Evolutionary conservation across 1,284 basidiomycete genomes (phyloP), one percentile per base, ranked within the genome.

Genomic region (Trichosporon ovoides): DNA sequence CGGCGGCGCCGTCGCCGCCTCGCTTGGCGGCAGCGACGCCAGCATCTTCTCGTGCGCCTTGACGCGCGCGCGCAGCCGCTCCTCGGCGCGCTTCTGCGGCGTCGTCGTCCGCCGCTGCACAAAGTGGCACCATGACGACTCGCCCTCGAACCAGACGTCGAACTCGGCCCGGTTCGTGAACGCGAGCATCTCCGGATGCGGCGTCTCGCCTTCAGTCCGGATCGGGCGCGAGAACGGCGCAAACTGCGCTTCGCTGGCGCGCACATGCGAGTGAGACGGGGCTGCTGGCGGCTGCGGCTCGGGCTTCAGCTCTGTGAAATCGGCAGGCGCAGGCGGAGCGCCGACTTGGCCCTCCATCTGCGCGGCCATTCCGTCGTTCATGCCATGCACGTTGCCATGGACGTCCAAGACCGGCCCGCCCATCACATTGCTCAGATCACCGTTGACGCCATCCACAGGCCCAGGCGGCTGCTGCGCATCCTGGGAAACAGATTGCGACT

Each of bases 51-150:
- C 71, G 61, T 75, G 65, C 5, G 68, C 68, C 59, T 67, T 69
- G 35, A 70, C 61, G 33, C 74, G 69, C n/a, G 70, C 67, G 38
- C 68, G 68, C 22, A 74, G 65, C 12, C 74, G 62, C 65, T 76
- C 74, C 37, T 69, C 69, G 7, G 71, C 70, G 33, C 74, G 60
- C 57, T 74, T 74, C 57, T 72, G 68, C 5, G 74, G 74, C 12
- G 69, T 76, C 2, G 74, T 75, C 37, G 67, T 71, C 35, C 74
- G 63, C 36, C 74, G 61, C 58, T 76, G 74, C n/a, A 76, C 74
- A 52, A 68, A 75, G 63, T 76, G 74, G 63, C 74, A 76, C 74
- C 74, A 76, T 48, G 62, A 66, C 36, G 58, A 64, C 61, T 76
- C 74, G 18, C 69, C 72, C 51, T 67, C 64, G 18, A 76, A 60